Evolutionary conservation across 306 rosid species (phyloP), one percentile per base, ranked within the genome.

Genomic region (Castanospermum australe): DNA sequence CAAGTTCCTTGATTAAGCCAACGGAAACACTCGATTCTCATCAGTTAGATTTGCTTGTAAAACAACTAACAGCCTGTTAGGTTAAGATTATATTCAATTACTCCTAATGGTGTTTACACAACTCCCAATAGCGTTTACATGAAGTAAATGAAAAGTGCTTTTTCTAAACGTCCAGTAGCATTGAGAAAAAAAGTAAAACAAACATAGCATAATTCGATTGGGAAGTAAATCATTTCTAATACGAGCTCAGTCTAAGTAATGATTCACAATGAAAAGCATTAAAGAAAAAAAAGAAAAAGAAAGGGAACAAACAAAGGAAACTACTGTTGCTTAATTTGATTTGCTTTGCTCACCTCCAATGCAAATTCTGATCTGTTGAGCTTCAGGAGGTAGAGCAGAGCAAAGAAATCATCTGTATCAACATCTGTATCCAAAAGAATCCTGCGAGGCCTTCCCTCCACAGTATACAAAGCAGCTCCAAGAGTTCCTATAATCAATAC

Each of bases 391-490:
- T 95, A 95, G 76, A 95, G 81, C 9, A 95, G 81, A 81, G 90
- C 97, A 64, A 92, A 92, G 7, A 95, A 79, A 86, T 95, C 99
- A 66, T 92, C 99, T 1, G 98, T 92, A 41, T 92, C 97, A 0
- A 92, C 92, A 51, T 95, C 99, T 0, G 98, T 87, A 44, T 95
- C 99, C 81, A 93, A 72, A 3, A 92, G 88, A 90, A 95, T 90
- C 74, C 98, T 85, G 54, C 67, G 92, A 62, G 90, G 89, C 13
- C 25, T 67, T 5, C 60, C 84, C 64, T 83, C 87, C 4, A 25
- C 91, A 0, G 77, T n/a, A 17, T 5, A 68, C 6, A 76, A 75
- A 69, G 38, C 63, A 79, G 71, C 84, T 71, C 82, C 78, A 15
- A 73, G 13, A 61, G 21, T 25, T 55, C 38, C 83, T 33, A 80